A percentile compares a stretch with the other conserved stretches of the same genome.
Evolutionary conservation across 1,284 basidiomycete genomes (phyloP).

Genomic region (Ganoderma multipileum): DNA sequence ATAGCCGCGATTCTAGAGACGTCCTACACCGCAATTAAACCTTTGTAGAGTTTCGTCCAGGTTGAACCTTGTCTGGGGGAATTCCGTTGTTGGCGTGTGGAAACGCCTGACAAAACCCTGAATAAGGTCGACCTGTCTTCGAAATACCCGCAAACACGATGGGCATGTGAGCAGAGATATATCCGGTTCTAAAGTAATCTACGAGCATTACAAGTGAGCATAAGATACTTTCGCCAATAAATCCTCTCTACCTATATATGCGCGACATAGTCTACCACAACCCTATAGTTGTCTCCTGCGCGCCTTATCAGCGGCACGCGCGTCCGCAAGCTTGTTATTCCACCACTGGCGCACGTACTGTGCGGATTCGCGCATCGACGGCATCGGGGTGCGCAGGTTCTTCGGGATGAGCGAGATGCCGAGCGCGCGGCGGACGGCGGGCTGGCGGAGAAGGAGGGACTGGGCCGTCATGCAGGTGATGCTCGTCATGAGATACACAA

Average conservation of each 20-base stretch:
- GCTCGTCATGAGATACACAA: slow-evolving; percentile 65
- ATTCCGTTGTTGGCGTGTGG: slow-evolving; percentile 35
- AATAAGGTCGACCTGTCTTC: not conserved
- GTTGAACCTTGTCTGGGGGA: slow-evolving; percentile 1
- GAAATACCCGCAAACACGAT: not conserved
- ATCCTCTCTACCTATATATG: not conserved
- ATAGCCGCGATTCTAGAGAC: too few relatives aligned
- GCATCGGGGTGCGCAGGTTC: slow-evolving; percentile 32
- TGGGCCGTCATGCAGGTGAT: slow-evolving; percentile 52
- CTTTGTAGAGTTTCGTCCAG: too few relatives aligned
- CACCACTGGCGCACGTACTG: slow-evolving; percentile 39
- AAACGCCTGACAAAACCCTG: not conserved
- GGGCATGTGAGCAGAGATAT: slow-evolving; percentile 16
- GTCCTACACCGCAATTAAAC: too few relatives aligned
- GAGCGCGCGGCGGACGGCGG: slow-evolving; percentile 53
- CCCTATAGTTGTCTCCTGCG: slow-evolving; percentile 11
- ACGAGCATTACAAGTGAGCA: slow-evolving; percentile 26
- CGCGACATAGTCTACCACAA: not conserved
- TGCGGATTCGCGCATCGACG: slow-evolving; percentile 40
- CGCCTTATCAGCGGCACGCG: slow-evolving; percentile 23
- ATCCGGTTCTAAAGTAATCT: slow-evolving; percentile 20
- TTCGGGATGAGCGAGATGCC: slow-evolving; percentile 53
- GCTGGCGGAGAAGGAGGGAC: slow-evolving; percentile 53
- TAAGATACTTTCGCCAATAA: slow-evolving; percentile 25
- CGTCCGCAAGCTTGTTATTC: slow-evolving; percentile 33